Evolutionary conservation across 371 early-diverging fungal genomes (phyloP).

Genomic region (Rhizomucor miehei): DNA sequence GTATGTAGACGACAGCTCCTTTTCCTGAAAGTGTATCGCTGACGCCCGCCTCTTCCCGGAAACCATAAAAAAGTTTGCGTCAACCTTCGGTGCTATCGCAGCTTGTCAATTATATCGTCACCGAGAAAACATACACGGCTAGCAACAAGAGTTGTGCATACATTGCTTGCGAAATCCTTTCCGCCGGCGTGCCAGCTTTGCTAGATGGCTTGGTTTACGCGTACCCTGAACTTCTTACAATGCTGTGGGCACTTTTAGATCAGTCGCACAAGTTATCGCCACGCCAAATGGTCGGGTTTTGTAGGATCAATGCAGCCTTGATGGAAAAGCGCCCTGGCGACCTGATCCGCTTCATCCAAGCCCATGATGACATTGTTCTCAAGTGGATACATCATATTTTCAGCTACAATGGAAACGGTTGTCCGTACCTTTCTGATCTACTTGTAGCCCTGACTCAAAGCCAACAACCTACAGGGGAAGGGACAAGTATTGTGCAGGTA

Average conservation of each 20-base stretch:
- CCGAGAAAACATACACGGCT: slow-evolving; percentile 1
- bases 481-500: slow-evolving; percentile 16
- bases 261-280: slow-evolving; percentile 14
- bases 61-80: slow-evolving; percentile 9
- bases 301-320: slow-evolving; percentile 16
- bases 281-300: slow-evolving; percentile 17
- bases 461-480: slow-evolving; percentile 8
- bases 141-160: slow-evolving; percentile 1
- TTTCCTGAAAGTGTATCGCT: neutral
- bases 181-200: slow-evolving; percentile 19
- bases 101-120: slow-evolving; percentile 17
- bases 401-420: slow-evolving; percentile 3
- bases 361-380: slow-evolving; percentile 9
- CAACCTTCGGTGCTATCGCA: slow-evolving; percentile 20
- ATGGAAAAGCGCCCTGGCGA: slow-evolving; percentile 17
- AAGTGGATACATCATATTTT: slow-evolving; percentile 25
- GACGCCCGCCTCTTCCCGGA: neutral
- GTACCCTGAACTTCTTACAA: slow-evolving; percentile 18
- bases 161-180: slow-evolving; percentile 19
- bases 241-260: slow-evolving; percentile 21
- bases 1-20: slow-evolving; percentile 6
- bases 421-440: slow-evolving; percentile 16
- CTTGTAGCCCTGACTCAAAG: slow-evolving; percentile 13
- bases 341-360: slow-evolving; percentile 14
- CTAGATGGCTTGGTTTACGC: slow-evolving; percentile 21